phyloP scores from a whole-genome alignment of 2,329 filamentous ascomycete species.

The Aspergillus sp. region DNA sequence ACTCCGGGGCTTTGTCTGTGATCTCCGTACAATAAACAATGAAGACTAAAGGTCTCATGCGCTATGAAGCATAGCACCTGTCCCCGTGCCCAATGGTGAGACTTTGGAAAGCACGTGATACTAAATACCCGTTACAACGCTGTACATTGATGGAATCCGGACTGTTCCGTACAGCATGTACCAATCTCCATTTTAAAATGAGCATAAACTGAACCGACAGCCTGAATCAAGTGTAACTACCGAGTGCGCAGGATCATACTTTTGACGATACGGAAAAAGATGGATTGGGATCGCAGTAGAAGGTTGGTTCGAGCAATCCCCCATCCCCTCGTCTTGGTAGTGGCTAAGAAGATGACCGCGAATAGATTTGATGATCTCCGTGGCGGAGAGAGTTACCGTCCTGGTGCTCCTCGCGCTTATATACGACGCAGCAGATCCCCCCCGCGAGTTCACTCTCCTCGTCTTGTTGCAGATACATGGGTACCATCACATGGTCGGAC shows the following conservation, averaged over 20 bases:
- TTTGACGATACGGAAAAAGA: conserved; percentile 11
- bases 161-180: background rate
- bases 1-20: too few species aligned
- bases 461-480: conserved; percentile 45
- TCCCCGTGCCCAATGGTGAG: too few species aligned
- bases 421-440: conserved; percentile 39
- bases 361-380: conserved; percentile 44
- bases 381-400: conserved; percentile 48
- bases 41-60: too few species aligned
- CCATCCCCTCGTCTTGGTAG: background rate
- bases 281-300: conserved; percentile 47
- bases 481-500: conserved; percentile 37
- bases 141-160: too few species aligned
- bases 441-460: conserved; percentile 40
- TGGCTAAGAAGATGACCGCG: conserved; percentile 14
- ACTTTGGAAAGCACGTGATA: too few species aligned
- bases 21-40: too few species aligned
- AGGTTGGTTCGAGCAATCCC: conserved; percentile 35
- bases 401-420: conserved; percentile 39
- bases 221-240: background rate
- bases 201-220: background rate
- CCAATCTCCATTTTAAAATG: background rate
- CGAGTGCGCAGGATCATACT: background rate
- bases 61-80: too few species aligned
- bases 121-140: too few species aligned